phyloP scores from a whole-genome alignment of 2,329 filamentous ascomycete species.

The Claviceps sp. region DNA sequence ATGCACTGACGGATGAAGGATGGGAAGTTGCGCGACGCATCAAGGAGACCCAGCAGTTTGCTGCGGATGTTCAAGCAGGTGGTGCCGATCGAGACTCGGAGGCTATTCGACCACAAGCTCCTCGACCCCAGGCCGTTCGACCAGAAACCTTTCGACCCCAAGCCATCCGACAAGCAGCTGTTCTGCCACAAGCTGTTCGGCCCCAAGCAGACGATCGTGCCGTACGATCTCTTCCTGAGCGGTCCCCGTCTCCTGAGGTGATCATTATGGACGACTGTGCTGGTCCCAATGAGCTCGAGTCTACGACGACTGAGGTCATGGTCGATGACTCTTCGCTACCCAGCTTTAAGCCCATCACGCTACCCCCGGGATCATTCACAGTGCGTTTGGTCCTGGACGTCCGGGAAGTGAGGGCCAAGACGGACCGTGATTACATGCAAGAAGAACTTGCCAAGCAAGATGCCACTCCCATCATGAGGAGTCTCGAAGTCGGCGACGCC shows the following conservation, averaged over 20 bases:
- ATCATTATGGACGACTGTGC: background rate
- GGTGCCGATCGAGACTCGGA: background rate
- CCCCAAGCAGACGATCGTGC: background rate
- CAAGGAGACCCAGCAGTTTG: constrained; percentile 33
- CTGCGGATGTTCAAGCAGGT: constrained; percentile 12
- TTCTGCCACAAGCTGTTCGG: background rate
- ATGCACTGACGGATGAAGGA: constrained; percentile 62
- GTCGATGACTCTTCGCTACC: constrained; percentile 22
- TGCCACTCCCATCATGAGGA: constrained; percentile 51
- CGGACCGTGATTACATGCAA: constrained; percentile 65
- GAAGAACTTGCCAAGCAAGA: constrained; percentile 56
- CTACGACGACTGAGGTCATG: constrained; percentile 6
- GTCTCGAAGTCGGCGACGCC: constrained; percentile 60
- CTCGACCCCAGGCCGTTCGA: too few relatives aligned
- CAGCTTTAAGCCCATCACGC: constrained; percentile 42
- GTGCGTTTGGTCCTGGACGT: constrained; percentile 62
- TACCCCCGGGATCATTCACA: constrained; percentile 54
- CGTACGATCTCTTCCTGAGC: background rate
- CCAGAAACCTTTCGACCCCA: too few relatives aligned
- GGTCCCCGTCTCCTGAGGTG: constrained; percentile 10
- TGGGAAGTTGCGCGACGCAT: constrained; percentile 61
- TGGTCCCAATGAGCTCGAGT: background rate
- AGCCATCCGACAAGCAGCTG: too few relatives aligned
- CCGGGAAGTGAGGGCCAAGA: constrained; percentile 60
- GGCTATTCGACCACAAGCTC: background rate